Evolutionary conservation across 2,329 filamentous ascomycete species (phyloP), one percentile per base, ranked within the genome.

Genomic region (Fusarium annulatum): DNA sequence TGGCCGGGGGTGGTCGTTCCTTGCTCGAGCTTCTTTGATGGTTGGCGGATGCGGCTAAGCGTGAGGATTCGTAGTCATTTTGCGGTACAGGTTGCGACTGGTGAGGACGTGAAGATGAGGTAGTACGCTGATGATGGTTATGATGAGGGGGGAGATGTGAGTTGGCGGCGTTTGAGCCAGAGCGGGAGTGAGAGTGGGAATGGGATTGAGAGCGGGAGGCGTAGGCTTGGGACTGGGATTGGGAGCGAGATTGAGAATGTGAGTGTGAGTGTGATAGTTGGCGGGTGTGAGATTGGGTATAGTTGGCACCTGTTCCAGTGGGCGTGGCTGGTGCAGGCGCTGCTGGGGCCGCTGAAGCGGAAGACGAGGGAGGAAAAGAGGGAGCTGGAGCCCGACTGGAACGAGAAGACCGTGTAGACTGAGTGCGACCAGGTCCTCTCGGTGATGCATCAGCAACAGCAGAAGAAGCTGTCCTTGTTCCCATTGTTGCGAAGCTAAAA

Each of bases 51-150:
- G 88, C 86, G 77, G 89, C 88, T 84, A 93, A 82, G 85, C 91
- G 91, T 77, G 88, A 86, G 77, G 91, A 88, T 84, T 96, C 94
- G 85, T 91, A 91, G 83, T 96, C 93, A 81, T 92, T 87, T 78
- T 92, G 90, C 61, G 85, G 84, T 59, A 84, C 77, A 48, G 83
- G 76, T 63, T 88, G 83, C 71, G 86, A 84, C 53, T 82, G 78
- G 67, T 84, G 82, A 71, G 82, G 80, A 43, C 72, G 67, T 46
- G 84, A 83, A 33, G 84, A 84, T 41, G 84, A 83, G 77, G 81
- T 73, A 77, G 79, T 81, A 73, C 80, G 82, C 66, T 81, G 82
- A 75, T 83, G 84, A 69, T 80, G 80, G 28, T 73, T 76, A 64
- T 72, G 78, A 68, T 71, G 72, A 61, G 76, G 68, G 62, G 65